phyloP scores from a whole-genome alignment of 257 asterid species.

The Lavandula angustifolia region DNA sequence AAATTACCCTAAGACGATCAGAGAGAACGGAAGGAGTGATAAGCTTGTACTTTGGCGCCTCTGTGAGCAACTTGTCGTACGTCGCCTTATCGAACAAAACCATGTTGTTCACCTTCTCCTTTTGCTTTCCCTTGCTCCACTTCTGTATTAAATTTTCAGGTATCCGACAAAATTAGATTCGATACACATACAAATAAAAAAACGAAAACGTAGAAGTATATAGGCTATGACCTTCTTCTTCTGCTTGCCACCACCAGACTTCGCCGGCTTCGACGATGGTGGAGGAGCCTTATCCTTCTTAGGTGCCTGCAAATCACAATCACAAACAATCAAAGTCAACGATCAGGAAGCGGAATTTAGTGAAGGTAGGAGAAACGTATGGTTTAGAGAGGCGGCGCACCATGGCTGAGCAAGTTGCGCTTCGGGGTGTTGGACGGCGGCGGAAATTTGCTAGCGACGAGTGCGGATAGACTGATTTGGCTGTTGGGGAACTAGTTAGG shows the following conservation, averaged over 20 bases:
- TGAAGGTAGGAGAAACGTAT: background rate
- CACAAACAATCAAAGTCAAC: background rate
- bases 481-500: constrained; percentile 11
- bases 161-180: too few species aligned
- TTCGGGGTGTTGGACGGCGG: constrained; percentile 12
- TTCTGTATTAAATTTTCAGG: constrained; percentile 23
- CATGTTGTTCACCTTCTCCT: constrained; percentile 99
- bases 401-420: constrained; percentile 24
- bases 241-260: constrained; percentile 43
- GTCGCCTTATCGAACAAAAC: constrained; percentile 14
- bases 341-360: background rate
- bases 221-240: constrained; percentile 73
- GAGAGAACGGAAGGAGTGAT: too few species aligned
- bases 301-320: constrained; percentile 63
- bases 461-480: background rate
- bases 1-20: too few species aligned
- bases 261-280: constrained; percentile 89
- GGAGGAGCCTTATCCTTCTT: constrained; percentile 91
- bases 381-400: constrained; percentile 24
- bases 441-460: background rate
- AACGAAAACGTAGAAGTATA: background rate
- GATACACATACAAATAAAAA: too few species aligned
- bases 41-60: too few species aligned
- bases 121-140: constrained; percentile 93
- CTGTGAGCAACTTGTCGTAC: too few species aligned